Percentiles rank a stretch among this genome's conserved stretches.
Evolutionary conservation across 495 filamentous ascomycete genomes (phyloP).

Genomic region (Trichoderma reesei): DNA sequence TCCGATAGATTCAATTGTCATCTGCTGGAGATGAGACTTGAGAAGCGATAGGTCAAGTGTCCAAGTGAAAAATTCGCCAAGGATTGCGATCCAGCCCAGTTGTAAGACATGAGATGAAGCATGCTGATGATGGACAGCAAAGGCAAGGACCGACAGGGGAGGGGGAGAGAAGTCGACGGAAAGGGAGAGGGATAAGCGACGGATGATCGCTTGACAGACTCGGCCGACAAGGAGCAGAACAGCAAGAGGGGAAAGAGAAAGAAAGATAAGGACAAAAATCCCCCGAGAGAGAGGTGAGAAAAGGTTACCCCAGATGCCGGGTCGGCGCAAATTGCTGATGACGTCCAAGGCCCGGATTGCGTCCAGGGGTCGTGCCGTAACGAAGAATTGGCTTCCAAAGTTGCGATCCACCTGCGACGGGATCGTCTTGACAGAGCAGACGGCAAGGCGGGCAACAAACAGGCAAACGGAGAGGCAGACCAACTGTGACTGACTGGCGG

Average conservation of each 20-base stretch:
- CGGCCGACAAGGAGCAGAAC: background rate
- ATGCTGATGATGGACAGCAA: too few relatives aligned
- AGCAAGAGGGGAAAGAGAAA: background rate
- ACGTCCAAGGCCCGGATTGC: background rate
- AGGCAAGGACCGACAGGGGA: background rate
- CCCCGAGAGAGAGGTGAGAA: background rate
- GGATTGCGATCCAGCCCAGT: too few relatives aligned
- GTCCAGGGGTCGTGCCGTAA: background rate
- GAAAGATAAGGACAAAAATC: background rate
- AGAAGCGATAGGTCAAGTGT: too few relatives aligned
- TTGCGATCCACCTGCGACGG: background rate
- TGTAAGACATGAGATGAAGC: too few relatives aligned
- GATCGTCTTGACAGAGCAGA: background rate
- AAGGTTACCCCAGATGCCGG: background rate
- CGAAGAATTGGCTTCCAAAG: background rate
- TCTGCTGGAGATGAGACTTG: too few relatives aligned
- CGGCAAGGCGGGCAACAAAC: too few relatives aligned
- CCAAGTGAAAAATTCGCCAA: too few relatives aligned
- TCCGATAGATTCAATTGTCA: background rate
- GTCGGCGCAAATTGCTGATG: conserved; percentile 5
- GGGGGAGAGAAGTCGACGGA: background rate
- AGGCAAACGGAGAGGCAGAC: too few relatives aligned
- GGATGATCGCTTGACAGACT: background rate
- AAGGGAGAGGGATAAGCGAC: background rate
- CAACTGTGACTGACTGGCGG: too few relatives aligned